Conservation (phyloP, 208 protist genomes). For the Endotrypanum monterogeii region DNA sequence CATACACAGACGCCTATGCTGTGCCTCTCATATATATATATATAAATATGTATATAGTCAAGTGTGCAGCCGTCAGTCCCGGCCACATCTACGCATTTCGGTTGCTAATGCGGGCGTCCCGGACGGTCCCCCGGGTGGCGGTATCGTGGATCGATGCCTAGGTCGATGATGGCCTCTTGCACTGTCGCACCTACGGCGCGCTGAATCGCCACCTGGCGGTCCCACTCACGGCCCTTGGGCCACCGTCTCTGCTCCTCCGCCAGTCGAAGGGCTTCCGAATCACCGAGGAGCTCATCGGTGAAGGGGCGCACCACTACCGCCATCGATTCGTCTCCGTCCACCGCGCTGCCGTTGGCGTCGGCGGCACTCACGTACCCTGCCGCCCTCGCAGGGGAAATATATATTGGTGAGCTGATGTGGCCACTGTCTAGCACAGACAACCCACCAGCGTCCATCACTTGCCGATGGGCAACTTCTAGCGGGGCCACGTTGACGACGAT, state of each 20-base stretch:
- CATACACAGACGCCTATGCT: too few species aligned
- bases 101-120: not conserved
- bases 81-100: not conserved
- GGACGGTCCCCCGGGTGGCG: constrained; percentile 65
- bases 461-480: constrained; percentile 10
- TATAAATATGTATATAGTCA: not conserved
- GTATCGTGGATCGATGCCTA: constrained; percentile 68
- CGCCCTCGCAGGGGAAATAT: not conserved
- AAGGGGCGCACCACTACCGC: constrained; percentile 65
- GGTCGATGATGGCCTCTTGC: constrained; percentile 78
- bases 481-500: constrained; percentile 34
- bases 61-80: not conserved
- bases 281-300: constrained; percentile 28
- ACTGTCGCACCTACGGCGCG: constrained; percentile 48
- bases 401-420: constrained; percentile 34
- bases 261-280: constrained; percentile 10
- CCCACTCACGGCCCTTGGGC: constrained; percentile 73
- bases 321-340: constrained; percentile 1
- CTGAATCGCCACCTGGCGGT: constrained; percentile 75
- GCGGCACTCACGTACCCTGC: not conserved
- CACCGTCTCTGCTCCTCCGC: constrained; percentile 29
- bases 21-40: too few species aligned
- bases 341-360: not conserved
- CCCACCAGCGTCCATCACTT: not conserved
- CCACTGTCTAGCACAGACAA: constrained; percentile 45